phyloP scores from a whole-genome alignment of 202 grass and related monocot genomes.

The Saccharum hybrid region DNA sequence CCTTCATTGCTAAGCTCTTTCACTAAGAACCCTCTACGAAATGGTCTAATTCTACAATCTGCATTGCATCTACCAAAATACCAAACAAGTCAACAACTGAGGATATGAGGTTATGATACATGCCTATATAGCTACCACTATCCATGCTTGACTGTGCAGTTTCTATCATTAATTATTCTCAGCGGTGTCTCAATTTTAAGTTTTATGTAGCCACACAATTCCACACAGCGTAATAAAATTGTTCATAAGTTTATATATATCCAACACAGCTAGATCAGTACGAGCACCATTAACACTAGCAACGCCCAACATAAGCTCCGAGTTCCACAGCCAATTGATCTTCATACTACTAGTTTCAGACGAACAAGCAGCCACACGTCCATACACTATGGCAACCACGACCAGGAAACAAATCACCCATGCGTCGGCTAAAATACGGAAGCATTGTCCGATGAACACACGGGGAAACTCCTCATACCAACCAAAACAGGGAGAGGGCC shows the following conservation, averaged over 20 bases:
- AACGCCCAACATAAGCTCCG: background rate
- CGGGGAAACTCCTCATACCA: background rate
- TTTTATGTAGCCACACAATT: background rate
- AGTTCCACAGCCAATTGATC: background rate
- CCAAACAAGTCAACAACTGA: background rate
- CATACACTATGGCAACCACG: background rate
- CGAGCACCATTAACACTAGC: background rate
- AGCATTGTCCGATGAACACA: slow-evolving; percentile 31
- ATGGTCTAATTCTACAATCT: background rate
- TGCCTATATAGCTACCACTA: background rate
- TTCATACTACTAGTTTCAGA: background rate
- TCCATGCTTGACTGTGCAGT: background rate
- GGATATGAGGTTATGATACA: slow-evolving; percentile 3
- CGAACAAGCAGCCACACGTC: background rate
- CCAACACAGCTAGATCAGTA: background rate
- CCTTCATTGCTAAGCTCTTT: slow-evolving; percentile 24
- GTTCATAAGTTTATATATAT: background rate
- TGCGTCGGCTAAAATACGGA: background rate
- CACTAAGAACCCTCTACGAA: slow-evolving; percentile 5
- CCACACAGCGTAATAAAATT: background rate
- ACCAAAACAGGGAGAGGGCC: background rate
- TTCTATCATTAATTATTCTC: background rate
- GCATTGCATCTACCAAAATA: background rate
- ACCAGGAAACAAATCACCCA: background rate
- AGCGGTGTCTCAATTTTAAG: background rate